These are phyloP conservation scores for Colletotrichum melonis DNA, from an alignment of 2,329 filamentous ascomycete species.

Conservation along the genomic window DNA sequence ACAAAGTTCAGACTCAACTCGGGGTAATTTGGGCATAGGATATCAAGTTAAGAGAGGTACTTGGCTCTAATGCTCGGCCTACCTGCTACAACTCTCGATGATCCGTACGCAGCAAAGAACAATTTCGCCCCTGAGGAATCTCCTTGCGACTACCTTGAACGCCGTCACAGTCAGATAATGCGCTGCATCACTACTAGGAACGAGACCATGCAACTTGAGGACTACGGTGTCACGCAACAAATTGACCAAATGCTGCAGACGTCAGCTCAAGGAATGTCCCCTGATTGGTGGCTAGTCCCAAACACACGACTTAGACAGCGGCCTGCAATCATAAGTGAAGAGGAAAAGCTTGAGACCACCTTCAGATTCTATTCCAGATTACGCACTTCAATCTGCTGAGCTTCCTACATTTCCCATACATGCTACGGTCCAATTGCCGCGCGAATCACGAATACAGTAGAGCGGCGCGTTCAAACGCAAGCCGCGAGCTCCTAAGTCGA, in stretches of 20 bases:
- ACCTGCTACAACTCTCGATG: constrained; percentile 41
- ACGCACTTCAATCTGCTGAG: constrained; percentile 46
- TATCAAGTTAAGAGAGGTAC: constrained; percentile 49
- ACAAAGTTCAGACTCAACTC: too few relatives aligned
- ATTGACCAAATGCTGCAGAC: constrained; percentile 43
- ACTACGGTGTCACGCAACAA: constrained; percentile 38
- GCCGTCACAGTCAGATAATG: neutral
- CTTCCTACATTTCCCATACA: constrained; percentile 48
- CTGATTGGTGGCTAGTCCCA: constrained; percentile 43
- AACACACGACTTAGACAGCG: neutral
- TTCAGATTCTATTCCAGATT: constrained; percentile 43
- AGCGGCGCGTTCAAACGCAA: constrained; percentile 48
- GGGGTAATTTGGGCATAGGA: constrained; percentile 43
- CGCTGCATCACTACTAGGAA: constrained; percentile 47
- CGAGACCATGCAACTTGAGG: constrained; percentile 35
- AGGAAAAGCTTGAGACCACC: constrained; percentile 38
- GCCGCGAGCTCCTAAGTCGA: constrained; percentile 49
- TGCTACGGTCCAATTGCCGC: constrained; percentile 37
- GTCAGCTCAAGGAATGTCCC: constrained; percentile 40
- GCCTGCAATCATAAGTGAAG: neutral
- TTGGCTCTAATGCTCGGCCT: constrained; percentile 53
- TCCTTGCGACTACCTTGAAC: too few relatives aligned
- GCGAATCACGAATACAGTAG: constrained; percentile 43
- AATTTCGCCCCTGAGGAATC: neutral
- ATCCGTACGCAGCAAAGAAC: constrained; percentile 35